These are phyloP conservation scores for Trametes cingulata DNA, from an alignment of 768 basidiomycete genomes.

Conservation along the genomic window DNA sequence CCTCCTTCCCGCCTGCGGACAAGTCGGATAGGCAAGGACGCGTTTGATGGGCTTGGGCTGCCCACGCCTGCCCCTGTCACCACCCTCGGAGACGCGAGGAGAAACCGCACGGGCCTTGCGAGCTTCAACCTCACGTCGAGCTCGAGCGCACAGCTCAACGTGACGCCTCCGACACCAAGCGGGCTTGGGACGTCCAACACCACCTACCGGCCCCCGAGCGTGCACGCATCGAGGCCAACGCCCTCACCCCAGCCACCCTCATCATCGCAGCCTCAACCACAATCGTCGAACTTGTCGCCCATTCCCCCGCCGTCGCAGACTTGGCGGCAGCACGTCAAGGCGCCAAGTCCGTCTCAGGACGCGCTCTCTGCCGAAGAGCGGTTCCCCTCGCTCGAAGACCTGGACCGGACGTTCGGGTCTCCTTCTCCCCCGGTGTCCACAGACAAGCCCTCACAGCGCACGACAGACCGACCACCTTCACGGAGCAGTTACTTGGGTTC, in stretches of 20 bases:
- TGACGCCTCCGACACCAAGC: neutral
- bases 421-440: constrained; percentile 22
- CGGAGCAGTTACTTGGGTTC: constrained; percentile 17
- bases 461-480: constrained; percentile 18
- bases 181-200: constrained; percentile 29
- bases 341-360: constrained; percentile 26
- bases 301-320: constrained; percentile 18
- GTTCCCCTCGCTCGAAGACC: constrained; percentile 86
- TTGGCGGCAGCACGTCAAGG: constrained; percentile 15
- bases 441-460: constrained; percentile 6
- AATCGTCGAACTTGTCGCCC: constrained; percentile 13
- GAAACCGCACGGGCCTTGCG: constrained; percentile 68
- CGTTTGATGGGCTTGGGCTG: constrained; percentile 76
- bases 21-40: constrained; percentile 53
- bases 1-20: constrained; percentile 28
- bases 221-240: constrained; percentile 25
- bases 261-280: constrained; percentile 19
- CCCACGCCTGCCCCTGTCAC: constrained; percentile 51
- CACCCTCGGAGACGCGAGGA: constrained; percentile 76
- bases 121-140: constrained; percentile 28
- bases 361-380: constrained; percentile 63
- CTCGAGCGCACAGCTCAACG: neutral
- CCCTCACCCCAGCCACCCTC: constrained; percentile 21
- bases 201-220: constrained; percentile 29
- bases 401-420: constrained; percentile 57